Evolutionary conservation across 306 rosid genomes (phyloP).

Genomic region (Comarum palustre): DNA sequence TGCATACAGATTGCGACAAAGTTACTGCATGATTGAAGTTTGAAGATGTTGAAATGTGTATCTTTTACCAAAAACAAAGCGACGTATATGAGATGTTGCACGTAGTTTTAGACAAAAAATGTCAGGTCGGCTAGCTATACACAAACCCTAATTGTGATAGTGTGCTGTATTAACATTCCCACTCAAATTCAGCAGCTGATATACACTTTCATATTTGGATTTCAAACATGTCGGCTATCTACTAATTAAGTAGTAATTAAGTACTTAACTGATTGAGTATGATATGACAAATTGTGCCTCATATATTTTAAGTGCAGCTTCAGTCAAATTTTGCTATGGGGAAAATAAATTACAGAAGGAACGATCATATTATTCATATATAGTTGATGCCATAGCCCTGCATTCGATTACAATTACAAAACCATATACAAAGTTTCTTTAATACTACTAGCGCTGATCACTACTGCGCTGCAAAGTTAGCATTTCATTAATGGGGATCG

Average conservation of each 20-base stretch:
- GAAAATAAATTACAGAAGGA: no score
- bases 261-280: not conserved
- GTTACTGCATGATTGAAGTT: not conserved
- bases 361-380: no score
- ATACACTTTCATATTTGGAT: not conserved
- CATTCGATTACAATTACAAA: no score
- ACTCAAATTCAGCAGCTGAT: not conserved
- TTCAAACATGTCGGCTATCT: not conserved
- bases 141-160: not conserved
- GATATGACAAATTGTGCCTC: not conserved
- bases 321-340: not conserved
- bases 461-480: no score
- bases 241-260: not conserved
- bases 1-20: not conserved
- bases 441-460: no score
- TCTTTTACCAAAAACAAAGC: slow-evolving; percentile 5
- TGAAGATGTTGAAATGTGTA: not conserved
- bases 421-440: no score
- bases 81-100: not conserved
- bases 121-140: not conserved
- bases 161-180: not conserved
- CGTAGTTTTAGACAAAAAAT: not conserved
- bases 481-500: no score
- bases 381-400: no score
- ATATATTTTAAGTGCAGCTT: not conserved